These are phyloP conservation scores for Cucumis melo DNA, from an alignment of 306 rosid genomes.

Conservation along the genomic window DNA sequence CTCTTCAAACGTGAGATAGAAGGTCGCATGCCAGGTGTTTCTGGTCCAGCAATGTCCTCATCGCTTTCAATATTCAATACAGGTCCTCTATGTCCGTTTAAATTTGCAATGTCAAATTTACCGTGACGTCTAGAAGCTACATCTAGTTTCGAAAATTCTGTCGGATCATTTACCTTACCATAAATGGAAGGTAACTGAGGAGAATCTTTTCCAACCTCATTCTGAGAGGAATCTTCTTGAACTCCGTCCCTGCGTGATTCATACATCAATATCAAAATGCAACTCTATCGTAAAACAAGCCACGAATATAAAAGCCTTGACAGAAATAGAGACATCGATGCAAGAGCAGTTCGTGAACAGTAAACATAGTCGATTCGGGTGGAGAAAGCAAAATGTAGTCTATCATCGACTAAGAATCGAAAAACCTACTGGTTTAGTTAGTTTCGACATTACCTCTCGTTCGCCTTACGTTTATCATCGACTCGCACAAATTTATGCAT, in stretches of 20 bases:
- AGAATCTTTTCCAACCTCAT: constrained; percentile 9
- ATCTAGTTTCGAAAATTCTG: constrained; percentile 18
- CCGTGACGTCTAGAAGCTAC: constrained; percentile 14
- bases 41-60: constrained; percentile 42
- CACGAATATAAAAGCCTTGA: background rate
- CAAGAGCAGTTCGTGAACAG: background rate
- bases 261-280: background rate
- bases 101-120: constrained; percentile 13
- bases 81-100: constrained; percentile 15
- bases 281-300: background rate
- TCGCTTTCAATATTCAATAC: constrained; percentile 18
- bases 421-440: background rate
- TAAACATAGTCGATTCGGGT: background rate
- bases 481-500: constrained; percentile 68
- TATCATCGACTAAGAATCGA: background rate
- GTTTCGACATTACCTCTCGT: constrained; percentile 35
- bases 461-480: constrained; percentile 23
- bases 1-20: constrained; percentile 48
- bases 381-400: background rate
- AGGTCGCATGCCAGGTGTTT: constrained; percentile 64
- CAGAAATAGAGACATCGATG: background rate
- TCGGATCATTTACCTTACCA: constrained; percentile 11
- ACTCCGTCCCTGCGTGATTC: constrained; percentile 31
- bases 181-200: constrained; percentile 9
- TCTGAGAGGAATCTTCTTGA: constrained; percentile 14